Conservation (phyloP, 2,329 filamentous ascomycete genomes). For the Paraphoma sp. region DNA sequence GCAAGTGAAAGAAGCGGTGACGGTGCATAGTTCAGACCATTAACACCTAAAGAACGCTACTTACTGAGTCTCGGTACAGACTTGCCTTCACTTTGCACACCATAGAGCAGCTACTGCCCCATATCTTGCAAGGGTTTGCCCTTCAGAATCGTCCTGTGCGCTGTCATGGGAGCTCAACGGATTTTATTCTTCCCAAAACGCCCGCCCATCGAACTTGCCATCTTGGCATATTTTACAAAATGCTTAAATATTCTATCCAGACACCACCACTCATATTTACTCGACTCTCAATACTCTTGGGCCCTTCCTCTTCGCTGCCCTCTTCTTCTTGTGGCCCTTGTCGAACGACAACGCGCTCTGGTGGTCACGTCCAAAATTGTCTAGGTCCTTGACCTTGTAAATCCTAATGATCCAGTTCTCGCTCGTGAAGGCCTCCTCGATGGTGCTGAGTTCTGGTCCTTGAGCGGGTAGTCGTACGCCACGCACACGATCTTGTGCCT, state of each 20-base stretch:
- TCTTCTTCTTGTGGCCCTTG: slow-evolving; percentile 84
- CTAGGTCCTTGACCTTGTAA: slow-evolving; percentile 99
- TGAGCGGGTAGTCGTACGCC: slow-evolving; percentile 79
- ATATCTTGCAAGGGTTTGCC: neutral
- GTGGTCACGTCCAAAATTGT: slow-evolving; percentile 93
- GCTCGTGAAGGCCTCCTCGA: slow-evolving; percentile 97
- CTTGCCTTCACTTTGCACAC: neutral
- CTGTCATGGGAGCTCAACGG: slow-evolving; percentile 6
- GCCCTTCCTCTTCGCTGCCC: slow-evolving; percentile 73
- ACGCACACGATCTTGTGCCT: slow-evolving; percentile 90
- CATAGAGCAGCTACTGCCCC: neutral
- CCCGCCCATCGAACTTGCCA: slow-evolving; percentile 26
- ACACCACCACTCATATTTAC: slow-evolving; percentile 51
- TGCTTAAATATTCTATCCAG: slow-evolving; percentile 28
- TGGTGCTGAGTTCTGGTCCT: slow-evolving; percentile 81
- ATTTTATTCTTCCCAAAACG: slow-evolving; percentile 40
- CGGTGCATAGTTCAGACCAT: neutral
- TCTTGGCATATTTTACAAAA: slow-evolving; percentile 37
- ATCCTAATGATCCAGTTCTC: slow-evolving; percentile 99
- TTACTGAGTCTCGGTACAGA: neutral
- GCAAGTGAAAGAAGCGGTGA: slow-evolving; percentile 18
- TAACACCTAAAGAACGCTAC: neutral
- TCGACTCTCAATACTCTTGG: slow-evolving; percentile 75
- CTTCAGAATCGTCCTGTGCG: no score
- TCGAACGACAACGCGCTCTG: slow-evolving; percentile 73